Evolutionary conservation across 768 basidiomycete genomes (phyloP).

Genomic region (Pholiota conissans): DNA sequence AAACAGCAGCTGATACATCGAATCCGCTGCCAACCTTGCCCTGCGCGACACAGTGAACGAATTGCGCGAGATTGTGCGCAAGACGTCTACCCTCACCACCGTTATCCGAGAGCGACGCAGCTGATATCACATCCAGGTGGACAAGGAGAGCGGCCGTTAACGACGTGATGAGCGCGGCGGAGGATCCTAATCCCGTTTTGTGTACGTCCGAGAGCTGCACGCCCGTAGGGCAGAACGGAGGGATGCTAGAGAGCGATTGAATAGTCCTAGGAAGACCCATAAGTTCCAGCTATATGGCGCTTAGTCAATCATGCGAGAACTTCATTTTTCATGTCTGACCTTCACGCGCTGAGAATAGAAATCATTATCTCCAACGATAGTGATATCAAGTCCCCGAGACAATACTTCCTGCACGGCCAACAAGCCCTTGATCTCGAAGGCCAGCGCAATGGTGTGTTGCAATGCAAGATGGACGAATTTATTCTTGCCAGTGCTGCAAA

Average conservation of each 20-base stretch:
- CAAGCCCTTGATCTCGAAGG: constrained; percentile 55
- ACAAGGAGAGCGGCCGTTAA: constrained; percentile 84
- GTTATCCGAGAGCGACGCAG: constrained; percentile 43
- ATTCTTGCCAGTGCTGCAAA: constrained; percentile 59
- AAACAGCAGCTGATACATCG: constrained; percentile 92
- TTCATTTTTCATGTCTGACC: constrained; percentile 43
- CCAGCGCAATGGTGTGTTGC: constrained; percentile 72
- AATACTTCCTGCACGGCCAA: constrained; percentile 43
- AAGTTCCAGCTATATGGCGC: constrained; percentile 54
- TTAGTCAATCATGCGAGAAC: constrained; percentile 1
- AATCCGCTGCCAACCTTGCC: constrained; percentile 99
- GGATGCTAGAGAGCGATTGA: constrained; percentile 63
- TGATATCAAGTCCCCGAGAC: constrained; percentile 65
- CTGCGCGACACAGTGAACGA: constrained; percentile 93
- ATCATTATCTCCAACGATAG: constrained; percentile 92
- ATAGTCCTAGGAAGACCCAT: constrained; percentile 62
- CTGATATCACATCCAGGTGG: constrained; percentile 65
- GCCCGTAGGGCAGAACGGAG: constrained; percentile 73
- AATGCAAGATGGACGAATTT: constrained; percentile 92
- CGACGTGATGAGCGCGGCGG: constrained; percentile 95
- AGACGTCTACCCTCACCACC: constrained; percentile 52
- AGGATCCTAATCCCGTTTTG: constrained; percentile 97
- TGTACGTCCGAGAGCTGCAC: constrained; percentile 80
- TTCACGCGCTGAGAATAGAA: constrained; percentile 94
- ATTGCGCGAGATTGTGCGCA: constrained; percentile 93